Conservation (phyloP, 2,329 filamentous ascomycete genomes). For the Verticillium albo-atrum region DNA sequence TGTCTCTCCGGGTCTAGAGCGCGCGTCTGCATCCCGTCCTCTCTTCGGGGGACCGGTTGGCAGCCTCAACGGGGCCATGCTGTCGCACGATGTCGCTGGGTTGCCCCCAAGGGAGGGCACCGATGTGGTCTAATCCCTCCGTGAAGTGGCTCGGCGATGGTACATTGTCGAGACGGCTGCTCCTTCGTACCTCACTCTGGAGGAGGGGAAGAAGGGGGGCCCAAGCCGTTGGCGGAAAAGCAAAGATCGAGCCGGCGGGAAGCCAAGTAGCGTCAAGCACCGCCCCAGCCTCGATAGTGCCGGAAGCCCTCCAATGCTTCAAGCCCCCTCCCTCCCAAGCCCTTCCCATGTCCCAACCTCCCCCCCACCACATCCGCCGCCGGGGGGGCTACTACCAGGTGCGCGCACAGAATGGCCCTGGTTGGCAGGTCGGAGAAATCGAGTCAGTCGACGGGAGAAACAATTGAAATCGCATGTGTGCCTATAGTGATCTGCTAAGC, state of each 20-base stretch:
- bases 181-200: neutral
- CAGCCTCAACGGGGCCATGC: neutral
- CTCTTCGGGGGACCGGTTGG: neutral
- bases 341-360: neutral
- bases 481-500: neutral
- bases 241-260: neutral
- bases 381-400: neutral
- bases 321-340: neutral
- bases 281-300: conserved; percentile 2
- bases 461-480: neutral
- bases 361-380: neutral
- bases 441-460: neutral
- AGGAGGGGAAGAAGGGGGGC: neutral
- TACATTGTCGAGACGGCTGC: neutral
- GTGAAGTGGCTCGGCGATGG: neutral
- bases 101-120: neutral
- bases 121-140: neutral
- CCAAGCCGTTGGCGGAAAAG: neutral
- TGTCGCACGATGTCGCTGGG: neutral
- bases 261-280: conserved; percentile 3
- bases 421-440: neutral
- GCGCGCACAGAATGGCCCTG: neutral
- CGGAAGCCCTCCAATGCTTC: neutral
- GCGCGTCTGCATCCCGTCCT: neutral
- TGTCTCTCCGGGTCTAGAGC: neutral